Base-by-base conservation (phyloP, 2,329 filamentous ascomycete genomes). In the Chrysosporium keratinophilum region DNA sequence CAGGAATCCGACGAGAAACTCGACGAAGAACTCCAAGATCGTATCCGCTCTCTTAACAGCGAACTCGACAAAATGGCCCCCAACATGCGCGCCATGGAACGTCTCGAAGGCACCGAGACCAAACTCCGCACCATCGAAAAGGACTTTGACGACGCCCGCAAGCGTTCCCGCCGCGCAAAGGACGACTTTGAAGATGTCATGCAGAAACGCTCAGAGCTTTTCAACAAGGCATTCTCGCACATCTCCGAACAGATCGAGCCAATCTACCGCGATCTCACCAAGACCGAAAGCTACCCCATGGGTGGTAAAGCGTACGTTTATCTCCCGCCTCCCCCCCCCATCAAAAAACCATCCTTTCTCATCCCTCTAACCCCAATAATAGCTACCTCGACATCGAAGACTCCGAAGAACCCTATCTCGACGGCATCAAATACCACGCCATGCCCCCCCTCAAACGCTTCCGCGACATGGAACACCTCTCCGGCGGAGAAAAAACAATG, bases 361-460 rank as follows among this genome's bases (percentile, higher is more conserved):
- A 19, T 37, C 11, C 31, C 19, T 48, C 17, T 20, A 19, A 10
- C 34, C 31, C 31, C 31, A 23, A 19, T 14, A 10, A 5, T 31
- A 75, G 73, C 1, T 95, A 95, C 66, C 82, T 98, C 46, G 90
- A 96, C 65, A 90, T 94, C 68, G 90, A 95, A 67, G 91, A 98
- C 68, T 87, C 85, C n/a, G 89, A 95, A 59, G 91, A 95, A 64
- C 93, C 93, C 0, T 98, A 97, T 69, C 80, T 96, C 3, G 88
- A 87, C 40, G 93, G 93, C 33, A 89, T 98, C 71, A 96, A 95
- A 67, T 98, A 98, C 71, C 90, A 97, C 67, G 94, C 93, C 58
- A 98, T 97, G 90, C 93, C 93, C 17, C 93, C 93, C 1, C 81
- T 96, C 58, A 98, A 98, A 74, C 88, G 93, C 44, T 98, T 98